Evolutionary conservation across 331 rosid genomes (phyloP).

Genomic region (Malus hybrid): DNA sequence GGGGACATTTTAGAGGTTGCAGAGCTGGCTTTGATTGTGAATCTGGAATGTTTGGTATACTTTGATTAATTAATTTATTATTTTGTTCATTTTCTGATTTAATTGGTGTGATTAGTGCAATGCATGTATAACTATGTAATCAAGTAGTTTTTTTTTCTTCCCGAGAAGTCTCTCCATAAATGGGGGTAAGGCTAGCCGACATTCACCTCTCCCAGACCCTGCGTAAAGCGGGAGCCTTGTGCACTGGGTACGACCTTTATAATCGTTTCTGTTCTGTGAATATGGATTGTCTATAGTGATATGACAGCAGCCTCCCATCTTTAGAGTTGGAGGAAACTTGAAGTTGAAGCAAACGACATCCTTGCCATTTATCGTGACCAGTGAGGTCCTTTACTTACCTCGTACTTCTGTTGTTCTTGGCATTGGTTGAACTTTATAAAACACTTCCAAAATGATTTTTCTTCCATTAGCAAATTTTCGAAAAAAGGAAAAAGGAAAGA

Average conservation of each 20-base stretch:
- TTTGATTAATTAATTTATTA: not conserved
- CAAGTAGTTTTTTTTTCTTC: not conserved
- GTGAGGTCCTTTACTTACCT: slow-evolving; percentile 98
- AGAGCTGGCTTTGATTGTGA: not conserved
- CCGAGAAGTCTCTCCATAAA: too few relatives aligned
- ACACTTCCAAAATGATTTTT: too few relatives aligned
- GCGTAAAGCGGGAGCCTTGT: too few relatives aligned
- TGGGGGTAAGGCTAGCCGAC: too few relatives aligned
- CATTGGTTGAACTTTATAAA: too few relatives aligned
- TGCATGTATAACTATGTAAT: not conserved
- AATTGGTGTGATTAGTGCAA: not conserved
- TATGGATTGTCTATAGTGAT: not conserved
- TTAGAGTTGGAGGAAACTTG: slow-evolving; percentile 70
- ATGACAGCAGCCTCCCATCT: slow-evolving; percentile 76
- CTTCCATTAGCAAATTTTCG: not conserved
- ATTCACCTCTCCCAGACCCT: too few relatives aligned
- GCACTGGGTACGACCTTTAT: too few relatives aligned
- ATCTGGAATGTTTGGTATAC: not conserved
- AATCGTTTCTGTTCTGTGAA: not conserved
- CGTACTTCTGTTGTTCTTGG: slow-evolving; percentile 24
- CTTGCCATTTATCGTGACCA: slow-evolving; percentile 97
- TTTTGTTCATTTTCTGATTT: not conserved
- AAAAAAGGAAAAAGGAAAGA: not conserved
- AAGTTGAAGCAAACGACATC: slow-evolving; percentile 86
- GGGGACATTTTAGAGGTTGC: not conserved